Evolutionary conservation across 352 stramenopile species (phyloP), one percentile per base, ranked within the genome.

Genomic region (Phytophthora agathidicida): DNA sequence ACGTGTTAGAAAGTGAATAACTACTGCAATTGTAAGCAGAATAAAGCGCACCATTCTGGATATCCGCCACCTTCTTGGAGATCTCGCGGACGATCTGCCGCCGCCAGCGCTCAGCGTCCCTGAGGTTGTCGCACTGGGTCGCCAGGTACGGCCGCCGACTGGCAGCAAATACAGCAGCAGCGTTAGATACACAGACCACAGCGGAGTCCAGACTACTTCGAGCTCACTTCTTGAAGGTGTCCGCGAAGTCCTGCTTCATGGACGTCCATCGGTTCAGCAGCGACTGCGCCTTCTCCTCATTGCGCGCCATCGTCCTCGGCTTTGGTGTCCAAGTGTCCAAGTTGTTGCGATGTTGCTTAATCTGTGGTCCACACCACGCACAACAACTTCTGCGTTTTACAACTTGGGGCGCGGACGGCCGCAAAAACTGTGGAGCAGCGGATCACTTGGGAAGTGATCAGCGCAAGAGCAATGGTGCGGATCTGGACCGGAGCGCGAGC

Each of bases 231-330:
- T 91, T 89, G 58, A 94, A 91, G 26, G 83, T 92, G 49, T 87
- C 80, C 20, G 75, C 77, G 54, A 97, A 91, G 59, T 98, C 82
- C 64, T 98, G 84, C 37, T 98, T 98, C 93, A 99, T 98, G 26
- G 83, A 89, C 58, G 97, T 96, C 97, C 96, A 99, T 89, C 98
- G 97, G 76, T 99, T 99, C 55, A 99, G 80, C 86, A 99, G 96
- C 48, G 87, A 93, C 74, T 98, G 92, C 59, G 96, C 95, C 73
- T 99, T 99, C 87, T 99, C 96, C 68, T 99, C 96, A 72, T 98
- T 98, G 55, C 97, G 92, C 23, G 97, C 97, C 97, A 99, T 99
- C 27, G 30, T n/a, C n/a, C n/a, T n/a, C n/a, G n/a, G n/a, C n/a
- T n/a, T n/a, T n/a, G n/a, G n/a, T n/a, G n/a, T n/a, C n/a, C n/a